These are phyloP conservation scores for Neckera pumila DNA, from an alignment of 225 moss, liverwort and hornwort species.

Conservation along the genomic window DNA sequence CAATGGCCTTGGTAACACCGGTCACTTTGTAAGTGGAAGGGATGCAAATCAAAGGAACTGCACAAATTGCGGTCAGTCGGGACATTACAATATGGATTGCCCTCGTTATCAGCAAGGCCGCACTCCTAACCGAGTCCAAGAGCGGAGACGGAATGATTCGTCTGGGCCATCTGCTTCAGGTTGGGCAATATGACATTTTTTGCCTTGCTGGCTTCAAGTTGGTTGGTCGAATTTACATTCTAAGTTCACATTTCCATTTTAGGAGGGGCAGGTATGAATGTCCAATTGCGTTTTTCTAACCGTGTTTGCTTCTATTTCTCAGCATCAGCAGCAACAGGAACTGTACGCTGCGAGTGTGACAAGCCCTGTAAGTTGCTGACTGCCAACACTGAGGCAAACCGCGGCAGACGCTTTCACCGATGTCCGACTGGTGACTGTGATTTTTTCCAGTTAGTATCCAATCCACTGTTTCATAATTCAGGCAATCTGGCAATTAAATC, in stretches of 20 bases:
- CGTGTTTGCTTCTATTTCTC: not conserved
- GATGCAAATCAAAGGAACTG: conserved; percentile 47
- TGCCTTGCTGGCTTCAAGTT: not conserved
- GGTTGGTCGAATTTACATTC: not conserved
- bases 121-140: conserved; percentile 9
- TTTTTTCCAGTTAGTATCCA: conserved; percentile 68
- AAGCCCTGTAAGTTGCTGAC: conserved; percentile 41
- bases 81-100: conserved; percentile 83
- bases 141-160: conserved; percentile 20
- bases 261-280: not conserved
- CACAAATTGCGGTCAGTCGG: conserved; percentile 69
- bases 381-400: conserved; percentile 85
- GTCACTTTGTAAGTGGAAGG: conserved; percentile 20
- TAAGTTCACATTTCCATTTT: not conserved
- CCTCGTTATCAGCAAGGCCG: conserved; percentile 45
- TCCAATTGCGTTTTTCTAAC: not conserved
- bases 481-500: not conserved
- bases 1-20: conserved; percentile 22
- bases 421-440: conserved; percentile 63
- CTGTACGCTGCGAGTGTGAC: conserved; percentile 6
- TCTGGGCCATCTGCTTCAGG: conserved; percentile 27
- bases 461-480: not conserved
- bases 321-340: not conserved
- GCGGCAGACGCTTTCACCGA: conserved; percentile 78
- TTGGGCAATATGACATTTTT: conserved; percentile 2